phyloP scores from a whole-genome alignment of 768 basidiomycete genomes.

The Sarcodon aspratus region DNA sequence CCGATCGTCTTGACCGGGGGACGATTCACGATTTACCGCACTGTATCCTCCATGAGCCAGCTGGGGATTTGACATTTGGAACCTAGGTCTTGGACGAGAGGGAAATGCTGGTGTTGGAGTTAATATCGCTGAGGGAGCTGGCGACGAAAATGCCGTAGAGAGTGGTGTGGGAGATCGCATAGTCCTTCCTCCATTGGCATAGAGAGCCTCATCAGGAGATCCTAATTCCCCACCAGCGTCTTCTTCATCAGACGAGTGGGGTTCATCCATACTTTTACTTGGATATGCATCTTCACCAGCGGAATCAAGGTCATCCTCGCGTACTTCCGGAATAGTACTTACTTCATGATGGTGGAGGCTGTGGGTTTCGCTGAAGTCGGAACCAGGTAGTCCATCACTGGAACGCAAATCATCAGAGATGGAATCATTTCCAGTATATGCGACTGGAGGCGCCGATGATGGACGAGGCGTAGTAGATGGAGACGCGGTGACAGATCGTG shows the following conservation, averaged over 20 bases:
- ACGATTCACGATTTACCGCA: slow-evolving; percentile 26
- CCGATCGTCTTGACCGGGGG: slow-evolving; percentile 10
- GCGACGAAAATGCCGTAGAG: slow-evolving; percentile 39
- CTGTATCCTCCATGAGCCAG: not conserved
- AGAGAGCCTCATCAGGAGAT: not conserved
- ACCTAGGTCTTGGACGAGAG: slow-evolving; percentile 49
- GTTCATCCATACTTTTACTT: not conserved
- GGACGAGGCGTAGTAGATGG: not conserved
- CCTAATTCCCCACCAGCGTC: slow-evolving; percentile 1
- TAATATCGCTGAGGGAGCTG: slow-evolving; percentile 41
- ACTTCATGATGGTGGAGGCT: not conserved
- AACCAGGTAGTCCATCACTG: not conserved
- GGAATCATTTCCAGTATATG: not conserved
- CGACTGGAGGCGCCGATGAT: not conserved
- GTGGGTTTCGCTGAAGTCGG: not conserved
- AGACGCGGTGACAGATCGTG: slow-evolving; percentile 19
- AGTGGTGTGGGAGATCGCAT: slow-evolving; percentile 23
- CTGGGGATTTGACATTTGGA: slow-evolving; percentile 30
- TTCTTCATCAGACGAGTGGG: not conserved
- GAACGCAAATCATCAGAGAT: not conserved
- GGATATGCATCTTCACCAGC: not conserved
- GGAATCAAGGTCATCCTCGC: not conserved
- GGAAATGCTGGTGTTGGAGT: slow-evolving; percentile 65
- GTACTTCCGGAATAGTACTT: not conserved
- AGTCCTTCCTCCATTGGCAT: not conserved